Percentiles rank a stretch among this genome's conserved stretches.
phyloP scores from a whole-genome alignment of 176 grass and related monocot species.

The Ampelocalamus luodianensis region DNA sequence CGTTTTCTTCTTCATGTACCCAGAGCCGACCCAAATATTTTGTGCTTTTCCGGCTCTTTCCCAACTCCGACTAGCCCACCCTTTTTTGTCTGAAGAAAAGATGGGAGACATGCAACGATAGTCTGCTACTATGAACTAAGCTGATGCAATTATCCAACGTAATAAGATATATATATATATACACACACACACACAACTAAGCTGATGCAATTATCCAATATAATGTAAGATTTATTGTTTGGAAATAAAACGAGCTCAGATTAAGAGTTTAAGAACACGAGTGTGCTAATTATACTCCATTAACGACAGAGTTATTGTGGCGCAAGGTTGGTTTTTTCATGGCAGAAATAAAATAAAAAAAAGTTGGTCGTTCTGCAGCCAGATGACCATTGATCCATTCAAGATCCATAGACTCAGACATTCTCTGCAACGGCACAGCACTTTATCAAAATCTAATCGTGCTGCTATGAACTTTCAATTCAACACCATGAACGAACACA shows the following conservation, averaged over 20 bases:
- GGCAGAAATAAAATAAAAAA: background rate
- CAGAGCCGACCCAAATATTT: background rate
- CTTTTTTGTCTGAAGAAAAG: background rate
- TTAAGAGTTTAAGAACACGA: background rate
- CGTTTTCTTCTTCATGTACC: background rate
- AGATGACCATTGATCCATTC: background rate
- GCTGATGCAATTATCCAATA: background rate
- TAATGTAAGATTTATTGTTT: background rate
- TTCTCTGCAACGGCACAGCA: background rate
- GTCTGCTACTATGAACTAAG: background rate
- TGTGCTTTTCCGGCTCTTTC: background rate
- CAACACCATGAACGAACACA: background rate
- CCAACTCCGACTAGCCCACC: too few relatives aligned
- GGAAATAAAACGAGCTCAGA: background rate
- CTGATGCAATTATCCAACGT: background rate
- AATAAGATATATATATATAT: background rate
- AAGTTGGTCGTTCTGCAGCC: background rate
- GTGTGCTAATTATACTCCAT: background rate
- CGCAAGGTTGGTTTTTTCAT: background rate
- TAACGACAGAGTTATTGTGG: background rate
- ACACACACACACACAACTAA: too few relatives aligned
- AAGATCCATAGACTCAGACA: background rate
- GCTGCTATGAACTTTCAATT: background rate
- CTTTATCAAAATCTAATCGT: background rate
- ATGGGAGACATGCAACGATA: background rate